phyloP scores from a whole-genome alignment of 768 basidiomycete genomes.

The Rhodotorula babjevae region DNA sequence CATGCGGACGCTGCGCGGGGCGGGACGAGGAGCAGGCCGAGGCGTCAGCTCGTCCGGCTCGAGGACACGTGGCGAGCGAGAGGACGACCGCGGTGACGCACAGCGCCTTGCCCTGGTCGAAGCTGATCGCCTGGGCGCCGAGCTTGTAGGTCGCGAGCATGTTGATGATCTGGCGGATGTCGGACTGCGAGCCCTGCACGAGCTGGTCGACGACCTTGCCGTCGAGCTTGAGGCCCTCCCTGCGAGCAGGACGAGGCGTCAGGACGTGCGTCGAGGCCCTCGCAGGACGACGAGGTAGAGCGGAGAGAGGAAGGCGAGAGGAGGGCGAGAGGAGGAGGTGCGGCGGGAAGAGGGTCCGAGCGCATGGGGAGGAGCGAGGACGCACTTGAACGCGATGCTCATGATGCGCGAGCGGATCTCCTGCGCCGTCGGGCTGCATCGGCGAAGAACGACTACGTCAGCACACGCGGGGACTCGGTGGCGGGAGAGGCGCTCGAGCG shows the following conservation, averaged over 20 bases:
- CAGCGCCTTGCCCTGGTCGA: slow-evolving; percentile 88
- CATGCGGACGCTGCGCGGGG: slow-evolving; percentile 61
- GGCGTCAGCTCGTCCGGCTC: too few relatives aligned
- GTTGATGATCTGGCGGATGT: slow-evolving; percentile 94
- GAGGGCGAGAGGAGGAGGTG: too few relatives aligned
- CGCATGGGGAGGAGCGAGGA: slow-evolving; percentile 3
- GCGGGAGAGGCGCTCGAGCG: neutral
- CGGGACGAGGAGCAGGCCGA: too few relatives aligned
- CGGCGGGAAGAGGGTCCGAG: too few relatives aligned
- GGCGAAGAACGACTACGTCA: neutral
- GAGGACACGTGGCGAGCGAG: too few relatives aligned
- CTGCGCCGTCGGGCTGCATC: slow-evolving; percentile 64
- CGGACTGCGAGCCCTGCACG: slow-evolving; percentile 79
- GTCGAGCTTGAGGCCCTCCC: slow-evolving; percentile 90
- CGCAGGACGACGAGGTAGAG: neutral
- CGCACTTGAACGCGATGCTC: slow-evolving; percentile 83
- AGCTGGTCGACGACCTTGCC: slow-evolving; percentile 89
- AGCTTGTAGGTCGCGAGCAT: slow-evolving; percentile 97
- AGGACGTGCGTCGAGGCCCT: too few relatives aligned
- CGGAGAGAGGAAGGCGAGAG: neutral
- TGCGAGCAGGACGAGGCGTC: slow-evolving; percentile 43
- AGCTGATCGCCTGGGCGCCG: slow-evolving; percentile 71
- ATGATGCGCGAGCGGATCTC: slow-evolving; percentile 80
- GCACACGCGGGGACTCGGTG: neutral
- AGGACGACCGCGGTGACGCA: too few relatives aligned